Conservation (phyloP, 805 yeast species). For the Candida railenensis region DNA sequence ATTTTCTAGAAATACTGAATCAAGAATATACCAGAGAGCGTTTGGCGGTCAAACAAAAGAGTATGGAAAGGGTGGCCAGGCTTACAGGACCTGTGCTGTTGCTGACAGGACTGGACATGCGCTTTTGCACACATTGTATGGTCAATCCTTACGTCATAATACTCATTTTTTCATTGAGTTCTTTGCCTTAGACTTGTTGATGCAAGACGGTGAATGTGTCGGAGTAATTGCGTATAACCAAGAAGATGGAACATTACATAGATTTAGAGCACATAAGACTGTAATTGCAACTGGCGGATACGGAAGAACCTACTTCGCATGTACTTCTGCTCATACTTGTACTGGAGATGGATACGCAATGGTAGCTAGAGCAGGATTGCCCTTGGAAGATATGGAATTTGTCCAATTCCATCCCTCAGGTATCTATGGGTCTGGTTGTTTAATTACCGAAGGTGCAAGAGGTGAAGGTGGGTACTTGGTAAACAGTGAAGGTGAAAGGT, state of each 20-base stretch:
- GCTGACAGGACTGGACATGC: slow-evolving; percentile 99
- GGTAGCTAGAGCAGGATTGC: slow-evolving; percentile 98
- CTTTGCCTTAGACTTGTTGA: slow-evolving; percentile 90
- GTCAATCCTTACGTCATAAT: slow-evolving; percentile 94
- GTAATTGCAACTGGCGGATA: slow-evolving; percentile 98
- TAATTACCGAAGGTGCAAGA: slow-evolving; percentile 99
- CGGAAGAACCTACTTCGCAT: slow-evolving; percentile 97
- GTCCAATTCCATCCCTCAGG: slow-evolving; percentile 99
- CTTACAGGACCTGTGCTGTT: slow-evolving; percentile 98
- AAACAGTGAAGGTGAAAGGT: slow-evolving; percentile 97
- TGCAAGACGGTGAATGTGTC: slow-evolving; percentile 92
- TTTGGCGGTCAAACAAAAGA: slow-evolving; percentile 97
- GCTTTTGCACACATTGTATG: slow-evolving; percentile 88
- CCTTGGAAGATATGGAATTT: slow-evolving; percentile 95
- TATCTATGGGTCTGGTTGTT: slow-evolving; percentile 97
- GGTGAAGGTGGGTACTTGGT: slow-evolving; percentile 99
- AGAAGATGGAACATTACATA: slow-evolving; percentile 97
- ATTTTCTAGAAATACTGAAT: slow-evolving; percentile 94
- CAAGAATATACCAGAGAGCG: slow-evolving; percentile 97
- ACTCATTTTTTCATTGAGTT: slow-evolving; percentile 97
- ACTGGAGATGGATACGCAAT: slow-evolving; percentile 99
- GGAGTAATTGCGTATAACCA: slow-evolving; percentile 98
- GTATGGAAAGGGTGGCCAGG: slow-evolving; percentile 98
- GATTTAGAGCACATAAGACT: slow-evolving; percentile 96
- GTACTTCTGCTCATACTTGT: slow-evolving; percentile 99